Evolutionary conservation across 2,329 filamentous ascomycete genomes (phyloP), one percentile per base, ranked within the genome.

Genomic region (Coniosporium tulheliwenetii): DNA sequence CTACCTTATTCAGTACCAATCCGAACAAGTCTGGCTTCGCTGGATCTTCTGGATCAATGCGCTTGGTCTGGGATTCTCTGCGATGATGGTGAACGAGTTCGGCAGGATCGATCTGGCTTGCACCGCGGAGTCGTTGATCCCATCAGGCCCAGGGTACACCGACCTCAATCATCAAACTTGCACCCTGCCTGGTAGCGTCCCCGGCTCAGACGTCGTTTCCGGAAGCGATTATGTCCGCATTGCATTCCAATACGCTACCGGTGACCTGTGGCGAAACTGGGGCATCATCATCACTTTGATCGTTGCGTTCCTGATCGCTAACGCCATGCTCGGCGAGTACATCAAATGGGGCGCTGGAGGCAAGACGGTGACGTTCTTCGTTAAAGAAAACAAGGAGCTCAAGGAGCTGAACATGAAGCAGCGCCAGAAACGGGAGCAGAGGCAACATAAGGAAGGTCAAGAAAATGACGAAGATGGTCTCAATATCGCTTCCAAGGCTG

Each of bases 71-170:
- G 75, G 77, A 0, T 93, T 94, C 54, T 73, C 79, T 9, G 67
- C 77, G 2, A 60, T 94, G 60, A 91, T 93, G 83, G 75, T 83
- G 51, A 94, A 93, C 52, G 86, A 94, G 53, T 93, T 94, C 51
- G 69, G 70, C 31, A 63, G 73, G 9, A 66, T 83, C 35, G 69
- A 78, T 26, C 65, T 93, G 55, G 76, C 71, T 0, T 94, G 86
- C 52, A 74, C 73, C 0, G 65, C 66, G 2, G 68, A 72, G 36
- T 83, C 76, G 0, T 63, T 93, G 4, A 68, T 93, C 14, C 85
- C 85, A 0, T 72, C 66, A 3, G 85, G 85, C 0, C 66, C 73
- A 1, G 73, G 70, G 1, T 93, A 93, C 50, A 66, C 62, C 43
- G 70, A 87, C 44, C 77, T 86, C 51, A 66, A 73, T 34, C 66